Conservation (phyloP, 805 yeast species). For the Saccharomycopsis javanensis region DNA sequence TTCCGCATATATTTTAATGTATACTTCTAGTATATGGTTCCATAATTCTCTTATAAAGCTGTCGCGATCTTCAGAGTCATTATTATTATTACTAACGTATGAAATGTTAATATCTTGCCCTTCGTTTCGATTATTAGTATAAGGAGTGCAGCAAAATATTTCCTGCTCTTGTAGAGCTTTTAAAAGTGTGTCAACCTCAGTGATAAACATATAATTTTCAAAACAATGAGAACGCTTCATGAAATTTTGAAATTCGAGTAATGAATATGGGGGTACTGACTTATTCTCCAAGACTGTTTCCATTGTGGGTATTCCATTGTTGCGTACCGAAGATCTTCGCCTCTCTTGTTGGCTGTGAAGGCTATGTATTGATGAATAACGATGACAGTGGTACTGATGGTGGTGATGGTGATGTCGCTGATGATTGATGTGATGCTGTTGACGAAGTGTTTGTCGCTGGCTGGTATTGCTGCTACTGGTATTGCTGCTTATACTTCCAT, state of each 20-base stretch:
- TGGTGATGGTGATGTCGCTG: not conserved
- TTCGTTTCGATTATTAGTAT: not conserved
- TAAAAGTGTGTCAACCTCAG: not conserved
- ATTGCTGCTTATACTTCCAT: not conserved
- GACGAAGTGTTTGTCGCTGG: not conserved
- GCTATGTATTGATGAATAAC: not conserved
- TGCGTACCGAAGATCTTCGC: not conserved
- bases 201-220: conserved; percentile 17
- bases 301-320: conserved; percentile 4
- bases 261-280: conserved; percentile 12
- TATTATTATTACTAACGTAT: not conserved
- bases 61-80: not conserved
- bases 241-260: conserved; percentile 13
- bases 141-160: not conserved
- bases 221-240: conserved; percentile 13
- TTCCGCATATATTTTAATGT: conserved; percentile 12
- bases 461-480: not conserved
- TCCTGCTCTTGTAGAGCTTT: not conserved
- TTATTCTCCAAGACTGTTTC: conserved; percentile 5
- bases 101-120: not conserved
- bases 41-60: not conserved
- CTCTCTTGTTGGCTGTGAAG: not conserved
- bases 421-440: not conserved
- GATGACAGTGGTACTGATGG: not conserved
- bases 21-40: conserved; percentile 4